Conservation (phyloP, 2,329 filamentous ascomycete genomes). For the Pseudocercospora crystallina region DNA sequence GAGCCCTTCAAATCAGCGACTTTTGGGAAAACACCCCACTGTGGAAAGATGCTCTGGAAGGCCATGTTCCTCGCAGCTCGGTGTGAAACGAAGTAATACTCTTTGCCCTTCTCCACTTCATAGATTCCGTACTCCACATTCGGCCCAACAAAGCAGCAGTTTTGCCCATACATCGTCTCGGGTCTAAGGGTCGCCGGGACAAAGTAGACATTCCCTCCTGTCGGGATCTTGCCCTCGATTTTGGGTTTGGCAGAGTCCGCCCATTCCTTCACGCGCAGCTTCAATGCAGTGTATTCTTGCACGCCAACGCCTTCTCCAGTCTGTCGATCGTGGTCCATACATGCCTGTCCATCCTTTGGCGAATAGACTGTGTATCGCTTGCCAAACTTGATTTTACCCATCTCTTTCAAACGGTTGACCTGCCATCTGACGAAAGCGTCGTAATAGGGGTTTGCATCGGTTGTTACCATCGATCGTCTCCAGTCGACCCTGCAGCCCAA, state of each 20-base stretch:
- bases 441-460: conserved; percentile 94
- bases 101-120: conserved; percentile 59
- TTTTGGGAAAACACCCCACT: conserved; percentile 73
- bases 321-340: conserved; percentile 82
- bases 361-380: conserved; percentile 93
- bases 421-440: conserved; percentile 96
- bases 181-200: conserved; percentile 88
- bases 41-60: conserved; percentile 81
- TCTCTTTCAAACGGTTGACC: conserved; percentile 85
- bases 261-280: conserved; percentile 90
- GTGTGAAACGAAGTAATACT: conserved; percentile 82
- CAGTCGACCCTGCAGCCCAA: conserved; percentile 89
- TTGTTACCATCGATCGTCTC: conserved; percentile 89
- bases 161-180: conserved; percentile 99
- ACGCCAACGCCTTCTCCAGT: conserved; percentile 79
- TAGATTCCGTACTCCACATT: conserved; percentile 87
- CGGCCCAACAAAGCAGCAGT: conserved; percentile 90
- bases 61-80: conserved; percentile 91
- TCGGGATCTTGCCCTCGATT: conserved; percentile 75
- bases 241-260: conserved; percentile 69
- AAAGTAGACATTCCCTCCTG: conserved; percentile 78
- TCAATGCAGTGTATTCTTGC: conserved; percentile 90
- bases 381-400: conserved; percentile 91
- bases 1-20: conserved; percentile 73
- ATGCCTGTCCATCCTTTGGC: conserved; percentile 83